Conservation (phyloP, 768 basidiomycete genomes). For the Boletus sp. region DNA sequence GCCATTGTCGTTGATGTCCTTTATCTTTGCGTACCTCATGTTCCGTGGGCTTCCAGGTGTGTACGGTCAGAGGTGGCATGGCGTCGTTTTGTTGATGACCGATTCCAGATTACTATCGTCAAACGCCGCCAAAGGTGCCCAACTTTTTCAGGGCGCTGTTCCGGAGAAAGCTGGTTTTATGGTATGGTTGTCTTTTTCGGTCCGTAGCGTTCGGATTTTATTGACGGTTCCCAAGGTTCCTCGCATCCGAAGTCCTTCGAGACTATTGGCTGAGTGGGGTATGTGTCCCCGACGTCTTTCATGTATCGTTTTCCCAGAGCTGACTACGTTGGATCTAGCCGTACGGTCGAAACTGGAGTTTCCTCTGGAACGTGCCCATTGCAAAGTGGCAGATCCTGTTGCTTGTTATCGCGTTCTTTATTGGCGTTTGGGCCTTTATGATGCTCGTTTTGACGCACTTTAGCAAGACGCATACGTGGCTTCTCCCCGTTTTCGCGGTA, state of each 20-base stretch:
- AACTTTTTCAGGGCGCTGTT: slow-evolving; percentile 88
- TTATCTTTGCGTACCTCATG: slow-evolving; percentile 80
- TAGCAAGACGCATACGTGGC: slow-evolving; percentile 94
- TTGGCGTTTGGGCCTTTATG: slow-evolving; percentile 79
- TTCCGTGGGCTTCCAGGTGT: slow-evolving; percentile 81
- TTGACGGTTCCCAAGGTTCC: slow-evolving; percentile 47
- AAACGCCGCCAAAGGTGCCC: slow-evolving; percentile 93
- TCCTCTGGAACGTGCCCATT: slow-evolving; percentile 84
- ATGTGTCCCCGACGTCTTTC: slow-evolving; percentile 27
- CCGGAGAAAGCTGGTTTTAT: slow-evolving; percentile 86
- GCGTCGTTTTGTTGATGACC: slow-evolving; percentile 2
- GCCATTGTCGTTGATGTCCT: slow-evolving; percentile 75
- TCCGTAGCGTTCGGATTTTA: neutral
- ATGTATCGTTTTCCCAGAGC: neutral
- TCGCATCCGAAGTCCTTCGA: slow-evolving; percentile 87
- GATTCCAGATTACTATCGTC: slow-evolving; percentile 73
- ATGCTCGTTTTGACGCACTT: slow-evolving; percentile 75
- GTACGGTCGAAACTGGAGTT: slow-evolving; percentile 92
- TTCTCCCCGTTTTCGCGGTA: slow-evolving; percentile 91
- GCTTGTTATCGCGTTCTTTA: slow-evolving; percentile 79
- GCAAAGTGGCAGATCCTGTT: slow-evolving; percentile 80
- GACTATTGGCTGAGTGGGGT: slow-evolving; percentile 90
- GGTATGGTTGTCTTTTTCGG: slow-evolving; percentile 38
- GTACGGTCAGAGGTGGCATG: slow-evolving; percentile 16
- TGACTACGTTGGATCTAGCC: slow-evolving; percentile 44